Evolutionary conservation across 768 basidiomycete genomes (phyloP).

Genomic region (Amanita rubescens): DNA sequence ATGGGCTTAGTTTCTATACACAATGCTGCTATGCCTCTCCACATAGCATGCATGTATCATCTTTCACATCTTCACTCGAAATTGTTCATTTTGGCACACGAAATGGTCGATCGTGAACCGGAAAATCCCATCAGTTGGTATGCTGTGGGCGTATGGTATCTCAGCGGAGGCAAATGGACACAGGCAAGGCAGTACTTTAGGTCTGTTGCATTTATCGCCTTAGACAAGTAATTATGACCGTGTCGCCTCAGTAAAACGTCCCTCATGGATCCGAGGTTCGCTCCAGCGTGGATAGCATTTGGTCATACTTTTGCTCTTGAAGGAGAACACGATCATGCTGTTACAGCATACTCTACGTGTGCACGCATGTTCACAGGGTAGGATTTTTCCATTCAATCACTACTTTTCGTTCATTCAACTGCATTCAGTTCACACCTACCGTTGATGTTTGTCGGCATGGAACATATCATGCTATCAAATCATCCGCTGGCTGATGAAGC

Average conservation of each 20-base stretch:
- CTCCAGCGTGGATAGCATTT: constrained; percentile 96
- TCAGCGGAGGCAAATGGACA: constrained; percentile 77
- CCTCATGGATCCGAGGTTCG: constrained; percentile 93
- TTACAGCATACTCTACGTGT: constrained; percentile 96
- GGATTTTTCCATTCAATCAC: constrained; percentile 11
- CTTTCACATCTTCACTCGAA: constrained; percentile 85
- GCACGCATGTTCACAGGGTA: constrained; percentile 93
- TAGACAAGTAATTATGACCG: constrained; percentile 4
- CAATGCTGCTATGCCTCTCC: constrained; percentile 83
- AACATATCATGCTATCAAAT: constrained; percentile 88
- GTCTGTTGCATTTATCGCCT: constrained; percentile 27
- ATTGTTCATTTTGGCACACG: constrained; percentile 93
- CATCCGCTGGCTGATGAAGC: constrained; percentile 80
- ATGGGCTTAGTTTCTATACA: constrained; percentile 81
- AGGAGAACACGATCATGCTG: constrained; percentile 97
- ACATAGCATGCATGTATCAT: constrained; percentile 98
- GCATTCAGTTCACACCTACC: constrained; percentile 85
- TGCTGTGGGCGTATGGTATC: constrained; percentile 96
- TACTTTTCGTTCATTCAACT: neutral
- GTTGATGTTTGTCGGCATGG: constrained; percentile 95
- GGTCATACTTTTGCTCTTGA: constrained; percentile 96
- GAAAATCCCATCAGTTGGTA: constrained; percentile 96
- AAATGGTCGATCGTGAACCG: constrained; percentile 91
- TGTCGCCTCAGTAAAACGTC: constrained; percentile 73
- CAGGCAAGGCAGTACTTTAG: constrained; percentile 95